Evolutionary conservation across 2,329 filamentous ascomycete species (phyloP), one percentile per base, ranked within the genome.

Genomic region (Neonectria sp.): DNA sequence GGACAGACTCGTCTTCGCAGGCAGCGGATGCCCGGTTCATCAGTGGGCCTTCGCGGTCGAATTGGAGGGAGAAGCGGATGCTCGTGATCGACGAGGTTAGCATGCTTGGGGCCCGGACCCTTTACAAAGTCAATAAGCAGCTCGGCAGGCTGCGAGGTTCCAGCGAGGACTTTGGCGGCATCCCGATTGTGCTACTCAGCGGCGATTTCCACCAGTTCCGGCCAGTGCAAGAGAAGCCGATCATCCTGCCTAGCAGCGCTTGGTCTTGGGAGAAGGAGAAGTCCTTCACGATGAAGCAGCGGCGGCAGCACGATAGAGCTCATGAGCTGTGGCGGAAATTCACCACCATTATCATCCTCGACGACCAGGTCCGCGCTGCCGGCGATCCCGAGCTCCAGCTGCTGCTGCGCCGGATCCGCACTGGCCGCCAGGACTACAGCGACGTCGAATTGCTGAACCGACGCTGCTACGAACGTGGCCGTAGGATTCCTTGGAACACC

Each of bases 11-110:
- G 21, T 21, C 21, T 21, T 21, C 21, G 21, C 21, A 21, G 21
- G 21, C 21, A 21, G 21, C 21, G 21, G 21, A 21, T 21, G 21
- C 21, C 21, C 21, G 21, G 21, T 21, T 21, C 21, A 21, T 21
- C 21, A 21, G 21, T 21, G 21, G 21, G 21, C 21, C 21, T 21
- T 21, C 21, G 21, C 21, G 33, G 25, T 31, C 52, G 9, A 29
- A 35, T 13, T 46, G 35, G 13, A 37, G n/a, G 56, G 60, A 68
- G 59, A 60, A 64, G 24, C 60, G 35, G 35, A 2, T 63, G 27
- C 57, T 67, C 24, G 52, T 61, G 37, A 43, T 64, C 17, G 55
- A 68, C 25, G 60, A 68, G 46, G 61, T 64, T 24, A 64, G 57
- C 61, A 68, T 64, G 61, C 24, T 64, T 21, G 57, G 61, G 5